Evolutionary conservation across 257 asterid genomes (phyloP), one percentile per base, ranked within the genome.

Genomic region (Ilex aquifolium): DNA sequence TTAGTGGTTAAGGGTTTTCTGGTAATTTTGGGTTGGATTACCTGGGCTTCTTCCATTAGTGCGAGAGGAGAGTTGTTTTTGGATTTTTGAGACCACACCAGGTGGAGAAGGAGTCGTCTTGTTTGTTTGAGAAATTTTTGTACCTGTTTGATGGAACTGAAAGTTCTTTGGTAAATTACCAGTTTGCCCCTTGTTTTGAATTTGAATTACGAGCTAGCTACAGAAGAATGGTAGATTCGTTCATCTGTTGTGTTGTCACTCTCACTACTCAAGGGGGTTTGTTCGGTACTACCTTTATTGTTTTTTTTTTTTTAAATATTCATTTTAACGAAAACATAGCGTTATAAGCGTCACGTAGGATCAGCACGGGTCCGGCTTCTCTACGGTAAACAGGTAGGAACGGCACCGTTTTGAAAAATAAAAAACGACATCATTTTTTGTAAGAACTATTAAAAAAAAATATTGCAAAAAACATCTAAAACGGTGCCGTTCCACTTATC

Each of bases 1-100:
- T 36, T 17, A 13, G 32, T 54, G 55, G 51, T 52, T 31, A 50
- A 31, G 31, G 51, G 31, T 66, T 40, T 57, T 49, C 71, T 13
- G 50, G 50, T 44, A 44, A 44, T 7, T 7, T 44, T 44, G 11
- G 50, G 13, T 44, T 8, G 13, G 50, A 44, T 44, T 44, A 44
- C 50, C 50, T 44, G 11, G 50, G 50, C 50, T 44, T 44, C 50
- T 44, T 44, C 50, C 13, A 7, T 13, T 13, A 44, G 9, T 8
- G 50, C 50, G 27, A 21, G 27, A 21, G 27, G 27, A 21, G 27
- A 21, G 27, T 21, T 21, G 1, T 21, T 21, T 21, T 21, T 21
- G 27, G 27, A 21, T 21, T 21, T 21, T 21, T 44, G 1, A 7
- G 9, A 44, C 50, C 9, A 13, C 50, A 13, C 11, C 9, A 13